Evolutionary conservation across 2,329 filamentous ascomycete species (phyloP).

Genomic region (Phialocephala sp.): DNA sequence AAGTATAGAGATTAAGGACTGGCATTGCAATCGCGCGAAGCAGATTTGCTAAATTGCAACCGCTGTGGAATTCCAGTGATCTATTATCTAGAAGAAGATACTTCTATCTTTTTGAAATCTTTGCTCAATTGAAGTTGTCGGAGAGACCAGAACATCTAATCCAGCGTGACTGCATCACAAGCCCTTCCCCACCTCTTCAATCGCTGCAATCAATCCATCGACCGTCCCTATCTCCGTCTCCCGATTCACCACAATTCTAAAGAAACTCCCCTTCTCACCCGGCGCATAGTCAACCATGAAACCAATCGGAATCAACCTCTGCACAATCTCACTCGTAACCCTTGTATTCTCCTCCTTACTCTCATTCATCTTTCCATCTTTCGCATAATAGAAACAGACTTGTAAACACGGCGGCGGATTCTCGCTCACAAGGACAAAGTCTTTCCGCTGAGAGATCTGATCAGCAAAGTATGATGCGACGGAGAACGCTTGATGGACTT

Average conservation of each 20-base stretch:
- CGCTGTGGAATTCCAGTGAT: no score
- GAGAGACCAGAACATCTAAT: no score
- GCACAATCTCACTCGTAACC: constrained; percentile 60
- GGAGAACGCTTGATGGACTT: constrained; percentile 75
- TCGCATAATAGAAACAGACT: constrained; percentile 90
- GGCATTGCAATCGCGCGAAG: no score
- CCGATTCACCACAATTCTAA: constrained; percentile 71
- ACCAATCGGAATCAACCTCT: constrained; percentile 59
- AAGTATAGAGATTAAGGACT: no score
- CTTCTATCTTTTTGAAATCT: no score
- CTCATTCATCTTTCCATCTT: constrained; percentile 54
- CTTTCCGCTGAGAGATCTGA: constrained; percentile 57
- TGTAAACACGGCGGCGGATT: constrained; percentile 88
- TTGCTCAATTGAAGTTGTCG: no score
- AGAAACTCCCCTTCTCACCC: constrained; percentile 66
- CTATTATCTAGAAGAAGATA: no score
- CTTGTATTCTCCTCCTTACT: constrained; percentile 55
- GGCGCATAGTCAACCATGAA: constrained; percentile 68
- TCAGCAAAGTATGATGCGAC: constrained; percentile 72
- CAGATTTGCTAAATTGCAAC: no score
- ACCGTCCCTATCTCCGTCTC: constrained; percentile 64
- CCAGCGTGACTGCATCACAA: neutral
- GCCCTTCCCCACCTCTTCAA: constrained; percentile 48
- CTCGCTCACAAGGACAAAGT: constrained; percentile 75
- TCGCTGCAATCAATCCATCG: constrained; percentile 64